A percentile compares a stretch with the other conserved stretches of the same genome.
These are phyloP conservation scores for Citeromyces siamensis DNA, from an alignment of 1,139 yeast species.

Conservation along the genomic window DNA sequence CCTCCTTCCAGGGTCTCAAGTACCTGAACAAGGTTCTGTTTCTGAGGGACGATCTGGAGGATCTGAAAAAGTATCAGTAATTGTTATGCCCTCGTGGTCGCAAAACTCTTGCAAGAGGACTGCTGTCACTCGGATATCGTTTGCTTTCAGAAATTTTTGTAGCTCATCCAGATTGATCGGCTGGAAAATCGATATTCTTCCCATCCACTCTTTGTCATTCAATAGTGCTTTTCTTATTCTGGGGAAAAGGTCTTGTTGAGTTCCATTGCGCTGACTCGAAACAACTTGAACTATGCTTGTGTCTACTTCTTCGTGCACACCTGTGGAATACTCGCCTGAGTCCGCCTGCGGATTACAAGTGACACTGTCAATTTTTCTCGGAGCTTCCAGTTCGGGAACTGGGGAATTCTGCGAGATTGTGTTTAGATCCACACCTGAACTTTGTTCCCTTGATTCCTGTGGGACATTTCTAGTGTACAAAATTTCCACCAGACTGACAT, in stretches of 20 bases:
- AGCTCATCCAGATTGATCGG: background rate
- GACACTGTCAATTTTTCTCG: background rate
- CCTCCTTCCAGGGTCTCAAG: slow-evolving; percentile 8
- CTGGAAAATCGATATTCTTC: background rate
- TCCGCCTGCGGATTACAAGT: too few species aligned
- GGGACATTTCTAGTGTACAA: background rate
- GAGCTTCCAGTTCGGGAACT: background rate
- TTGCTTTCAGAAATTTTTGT: background rate
- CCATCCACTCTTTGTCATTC: background rate
- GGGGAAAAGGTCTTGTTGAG: background rate
- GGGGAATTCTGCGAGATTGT: background rate
- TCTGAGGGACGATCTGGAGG: slow-evolving; percentile 13
- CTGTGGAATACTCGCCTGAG: background rate
- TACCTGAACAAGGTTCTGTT: slow-evolving; percentile 12
- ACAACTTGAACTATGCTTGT: background rate
- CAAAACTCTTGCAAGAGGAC: background rate
- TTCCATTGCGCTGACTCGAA: background rate
- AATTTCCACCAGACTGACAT: slow-evolving; percentile 1
- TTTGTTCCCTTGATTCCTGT: background rate
- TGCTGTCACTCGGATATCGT: background rate
- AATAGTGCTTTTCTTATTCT: background rate
- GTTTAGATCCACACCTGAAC: background rate
- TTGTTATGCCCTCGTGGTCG: background rate
- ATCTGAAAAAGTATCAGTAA: slow-evolving; percentile 14
- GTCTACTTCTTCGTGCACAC: background rate